Evolutionary conservation across 441 rosid genomes (phyloP).

Genomic region (Euphorbia celastroides): DNA sequence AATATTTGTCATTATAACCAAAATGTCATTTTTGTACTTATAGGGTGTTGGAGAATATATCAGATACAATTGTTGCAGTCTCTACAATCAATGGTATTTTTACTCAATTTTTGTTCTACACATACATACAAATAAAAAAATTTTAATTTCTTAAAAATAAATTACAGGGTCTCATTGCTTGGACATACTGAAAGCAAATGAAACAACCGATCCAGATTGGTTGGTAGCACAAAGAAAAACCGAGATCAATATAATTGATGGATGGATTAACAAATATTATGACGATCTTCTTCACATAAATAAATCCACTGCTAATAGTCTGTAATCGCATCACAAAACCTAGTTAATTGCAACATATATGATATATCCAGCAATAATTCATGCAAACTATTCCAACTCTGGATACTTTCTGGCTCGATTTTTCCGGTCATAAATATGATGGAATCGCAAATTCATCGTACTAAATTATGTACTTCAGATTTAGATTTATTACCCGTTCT

Average conservation of each 20-base stretch:
- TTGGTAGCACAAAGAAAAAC: constrained; percentile 40
- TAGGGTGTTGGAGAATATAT: constrained; percentile 58
- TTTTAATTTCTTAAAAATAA: background rate
- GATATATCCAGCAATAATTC: no score
- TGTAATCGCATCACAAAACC: background rate
- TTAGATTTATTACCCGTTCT: no score
- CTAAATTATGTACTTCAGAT: no score
- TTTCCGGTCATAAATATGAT: no score
- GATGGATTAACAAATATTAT: constrained; percentile 49
- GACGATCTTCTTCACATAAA: constrained; percentile 24
- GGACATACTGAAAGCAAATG: constrained; percentile 31
- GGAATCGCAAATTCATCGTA: no score
- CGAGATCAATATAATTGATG: constrained; percentile 39
- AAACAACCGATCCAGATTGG: constrained; percentile 55
- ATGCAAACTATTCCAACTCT: no score
- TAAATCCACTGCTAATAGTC: background rate
- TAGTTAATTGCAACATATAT: background rate
- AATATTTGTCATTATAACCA: background rate
- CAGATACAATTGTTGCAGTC: constrained; percentile 46
- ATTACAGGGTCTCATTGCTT: constrained; percentile 56
- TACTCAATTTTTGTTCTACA: background rate
- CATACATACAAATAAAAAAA: background rate
- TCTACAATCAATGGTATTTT: constrained; percentile 40
- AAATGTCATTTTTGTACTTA: background rate
- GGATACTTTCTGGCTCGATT: no score